These are phyloP conservation scores for Epichloe coenophiala DNA, from an alignment of 2,329 filamentous ascomycete genomes.

Conservation along the genomic window DNA sequence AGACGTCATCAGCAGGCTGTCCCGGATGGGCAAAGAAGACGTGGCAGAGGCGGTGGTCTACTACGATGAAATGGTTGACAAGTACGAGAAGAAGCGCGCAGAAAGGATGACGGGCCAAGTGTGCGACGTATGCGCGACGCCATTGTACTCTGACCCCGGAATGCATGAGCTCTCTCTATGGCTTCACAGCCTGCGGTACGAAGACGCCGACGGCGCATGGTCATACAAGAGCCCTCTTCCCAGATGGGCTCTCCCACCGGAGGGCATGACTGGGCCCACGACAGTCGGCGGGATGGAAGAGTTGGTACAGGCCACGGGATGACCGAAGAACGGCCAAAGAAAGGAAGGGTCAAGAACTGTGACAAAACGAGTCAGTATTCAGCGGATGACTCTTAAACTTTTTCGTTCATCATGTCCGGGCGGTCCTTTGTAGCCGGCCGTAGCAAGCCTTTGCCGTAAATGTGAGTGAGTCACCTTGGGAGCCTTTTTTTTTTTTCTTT, in stretches of 20 bases:
- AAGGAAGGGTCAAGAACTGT: neutral
- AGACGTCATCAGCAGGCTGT: conserved; percentile 74
- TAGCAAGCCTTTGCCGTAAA: no score
- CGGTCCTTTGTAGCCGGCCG: no score
- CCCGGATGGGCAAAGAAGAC: conserved; percentile 88
- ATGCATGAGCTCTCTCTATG: conserved; percentile 83
- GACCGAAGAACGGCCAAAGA: neutral
- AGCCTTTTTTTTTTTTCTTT: no score
- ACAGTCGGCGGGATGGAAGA: conserved; percentile 50
- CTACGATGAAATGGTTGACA: conserved; percentile 83
- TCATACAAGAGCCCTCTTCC: conserved; percentile 76
- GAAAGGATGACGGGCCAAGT: conserved; percentile 83
- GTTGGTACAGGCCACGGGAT: conserved; percentile 33
- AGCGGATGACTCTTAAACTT: neutral
- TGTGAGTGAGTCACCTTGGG: no score
- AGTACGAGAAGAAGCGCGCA: conserved; percentile 79
- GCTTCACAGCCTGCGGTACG: conserved; percentile 83
- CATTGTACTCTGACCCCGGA: conserved; percentile 86
- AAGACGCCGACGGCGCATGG: conserved; percentile 73
- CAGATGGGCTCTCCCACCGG: conserved; percentile 72
- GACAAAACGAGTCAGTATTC: no score
- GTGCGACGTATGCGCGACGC: conserved; percentile 72
- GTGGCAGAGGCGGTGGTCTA: conserved; percentile 83
- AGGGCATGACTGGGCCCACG: conserved; percentile 56
- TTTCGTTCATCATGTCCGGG: no score